A percentile compares a stretch with the other conserved stretches of the same genome.
phyloP scores from a whole-genome alignment of 345 rosid genomes.

The Arabidopsis suecica region DNA sequence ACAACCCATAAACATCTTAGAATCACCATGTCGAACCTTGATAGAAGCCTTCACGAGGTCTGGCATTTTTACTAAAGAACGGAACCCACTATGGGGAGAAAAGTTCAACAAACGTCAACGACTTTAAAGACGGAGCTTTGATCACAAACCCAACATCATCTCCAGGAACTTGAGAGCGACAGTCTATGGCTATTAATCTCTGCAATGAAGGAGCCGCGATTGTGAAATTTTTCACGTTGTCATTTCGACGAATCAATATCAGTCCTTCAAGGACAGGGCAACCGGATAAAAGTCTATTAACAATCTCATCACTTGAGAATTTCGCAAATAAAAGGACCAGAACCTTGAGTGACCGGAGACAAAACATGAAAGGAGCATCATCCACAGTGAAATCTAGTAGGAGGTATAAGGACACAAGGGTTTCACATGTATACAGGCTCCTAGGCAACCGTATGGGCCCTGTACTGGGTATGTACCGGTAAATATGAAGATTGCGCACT shows the following conservation, averaged over 20 bases:
- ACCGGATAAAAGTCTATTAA: background rate
- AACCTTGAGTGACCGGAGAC: constrained; percentile 22
- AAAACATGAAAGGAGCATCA: constrained; percentile 16
- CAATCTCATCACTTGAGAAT: background rate
- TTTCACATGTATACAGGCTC: constrained; percentile 12
- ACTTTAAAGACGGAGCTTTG: constrained; percentile 23
- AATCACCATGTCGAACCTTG: background rate
- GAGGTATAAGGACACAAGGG: constrained; percentile 3
- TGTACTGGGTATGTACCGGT: too few relatives aligned
- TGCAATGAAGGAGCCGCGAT: constrained; percentile 17
- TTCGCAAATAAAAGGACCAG: background rate
- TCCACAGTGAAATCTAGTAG: background rate
- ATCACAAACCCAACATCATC: constrained; percentile 6
- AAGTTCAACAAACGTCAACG: background rate
- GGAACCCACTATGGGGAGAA: background rate
- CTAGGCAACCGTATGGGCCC: background rate
- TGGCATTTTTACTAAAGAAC: background rate
- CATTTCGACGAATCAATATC: background rate
- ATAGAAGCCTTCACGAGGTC: background rate
- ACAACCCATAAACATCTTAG: background rate
- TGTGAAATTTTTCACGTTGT: background rate
- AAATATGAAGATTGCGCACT: background rate
- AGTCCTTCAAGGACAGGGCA: constrained; percentile 10
- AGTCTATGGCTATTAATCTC: background rate
- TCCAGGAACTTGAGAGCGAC: background rate